phyloP scores from a whole-genome alignment of 257 asterid species.

The Cruciata laevipes region DNA sequence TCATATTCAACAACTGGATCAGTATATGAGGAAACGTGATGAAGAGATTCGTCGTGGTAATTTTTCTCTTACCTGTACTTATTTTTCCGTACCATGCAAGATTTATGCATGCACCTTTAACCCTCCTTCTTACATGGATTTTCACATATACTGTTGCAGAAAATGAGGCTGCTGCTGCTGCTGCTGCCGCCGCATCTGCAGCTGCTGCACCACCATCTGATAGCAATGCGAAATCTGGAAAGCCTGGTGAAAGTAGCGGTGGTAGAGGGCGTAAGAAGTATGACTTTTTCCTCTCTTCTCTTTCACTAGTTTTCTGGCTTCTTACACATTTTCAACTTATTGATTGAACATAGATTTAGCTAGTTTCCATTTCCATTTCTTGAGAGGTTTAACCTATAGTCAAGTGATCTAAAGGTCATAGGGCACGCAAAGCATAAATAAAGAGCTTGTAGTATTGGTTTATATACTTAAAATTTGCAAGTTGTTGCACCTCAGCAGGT shows the following conservation, averaged over 20 bases:
- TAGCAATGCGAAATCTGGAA: conserved; percentile 64
- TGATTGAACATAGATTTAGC: background rate
- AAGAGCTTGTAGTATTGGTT: too few species aligned
- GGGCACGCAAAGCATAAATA: too few species aligned
- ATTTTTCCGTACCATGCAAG: background rate
- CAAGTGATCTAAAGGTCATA: background rate
- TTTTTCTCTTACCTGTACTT: background rate
- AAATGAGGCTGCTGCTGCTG: conserved; percentile 53
- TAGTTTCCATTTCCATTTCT: background rate
- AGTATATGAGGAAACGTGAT: conserved; percentile 71
- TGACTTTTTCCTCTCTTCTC: conserved; percentile 10
- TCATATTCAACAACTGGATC: conserved; percentile 95
- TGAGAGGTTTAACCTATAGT: background rate
- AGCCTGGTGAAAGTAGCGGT: conserved; percentile 67
- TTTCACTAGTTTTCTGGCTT: background rate
- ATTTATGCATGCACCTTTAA: background rate
- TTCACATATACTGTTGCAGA: conserved; percentile 38
- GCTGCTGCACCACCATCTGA: conserved; percentile 45
- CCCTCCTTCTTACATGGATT: background rate
- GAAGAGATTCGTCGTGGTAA: conserved; percentile 84
- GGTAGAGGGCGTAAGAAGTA: conserved; percentile 93
- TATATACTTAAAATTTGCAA: background rate
- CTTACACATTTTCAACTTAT: background rate
- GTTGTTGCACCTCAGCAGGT: background rate
- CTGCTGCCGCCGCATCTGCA: conserved; percentile 38